phyloP scores from a whole-genome alignment of 2,329 filamentous ascomycete genomes.

The Akanthomyces lecanii region DNA sequence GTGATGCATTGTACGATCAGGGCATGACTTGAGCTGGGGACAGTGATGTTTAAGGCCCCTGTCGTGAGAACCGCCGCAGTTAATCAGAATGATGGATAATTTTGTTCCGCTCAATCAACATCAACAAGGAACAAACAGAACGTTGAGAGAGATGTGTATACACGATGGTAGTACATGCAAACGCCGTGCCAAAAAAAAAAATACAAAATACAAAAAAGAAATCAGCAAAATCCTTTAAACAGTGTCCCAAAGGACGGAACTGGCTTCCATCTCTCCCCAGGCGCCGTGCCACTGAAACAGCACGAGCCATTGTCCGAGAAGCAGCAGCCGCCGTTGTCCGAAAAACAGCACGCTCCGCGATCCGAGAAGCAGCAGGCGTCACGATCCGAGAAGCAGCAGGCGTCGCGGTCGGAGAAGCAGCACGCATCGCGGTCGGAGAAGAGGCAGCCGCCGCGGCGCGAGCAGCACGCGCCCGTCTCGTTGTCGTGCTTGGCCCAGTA shows the following conservation, averaged over 20 bases:
- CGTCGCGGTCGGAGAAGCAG: slow-evolving; percentile 1
- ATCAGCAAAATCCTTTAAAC: neutral
- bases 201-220: neutral
- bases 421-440: slow-evolving; percentile 8
- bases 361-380: slow-evolving; percentile 6
- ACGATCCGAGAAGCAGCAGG: neutral
- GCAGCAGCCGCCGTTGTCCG: neutral
- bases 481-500: slow-evolving; percentile 15
- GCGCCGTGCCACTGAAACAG: slow-evolving; percentile 1
- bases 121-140: neutral
- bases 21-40: too few species aligned
- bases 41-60: too few species aligned
- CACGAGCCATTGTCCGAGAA: neutral
- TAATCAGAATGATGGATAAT: neutral
- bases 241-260: neutral
- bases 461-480: slow-evolving; percentile 7
- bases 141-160: too few species aligned
- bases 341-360: neutral
- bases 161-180: too few species aligned
- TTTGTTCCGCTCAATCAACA: neutral
- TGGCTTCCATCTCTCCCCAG: neutral
- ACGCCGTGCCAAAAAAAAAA: too few species aligned
- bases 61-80: too few species aligned
- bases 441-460: slow-evolving; percentile 11
- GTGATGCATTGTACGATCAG: too few species aligned